Conservation (phyloP, 495 filamentous ascomycete species). For the Aspergillus saccharolyticus region DNA sequence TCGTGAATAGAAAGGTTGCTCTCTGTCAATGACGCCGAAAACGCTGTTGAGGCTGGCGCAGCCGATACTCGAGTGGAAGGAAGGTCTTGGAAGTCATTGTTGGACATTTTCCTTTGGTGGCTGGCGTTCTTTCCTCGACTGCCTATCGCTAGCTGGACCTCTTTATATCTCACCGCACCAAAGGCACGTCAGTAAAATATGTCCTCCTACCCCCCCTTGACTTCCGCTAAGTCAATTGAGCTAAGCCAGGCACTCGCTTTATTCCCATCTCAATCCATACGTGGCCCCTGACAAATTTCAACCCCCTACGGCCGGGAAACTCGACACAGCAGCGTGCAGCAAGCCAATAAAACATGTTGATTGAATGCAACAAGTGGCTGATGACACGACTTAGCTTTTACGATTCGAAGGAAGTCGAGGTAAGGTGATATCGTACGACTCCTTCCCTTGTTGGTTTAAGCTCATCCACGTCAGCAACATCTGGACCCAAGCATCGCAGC, state of each 20-base stretch:
- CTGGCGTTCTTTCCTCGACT: neutral
- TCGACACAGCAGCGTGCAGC: neutral
- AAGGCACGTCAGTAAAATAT: neutral
- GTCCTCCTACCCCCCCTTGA: neutral
- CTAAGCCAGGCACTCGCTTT: neutral
- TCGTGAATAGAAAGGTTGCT: neutral
- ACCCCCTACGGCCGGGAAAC: neutral
- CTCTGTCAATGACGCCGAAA: neutral
- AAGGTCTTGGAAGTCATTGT: neutral
- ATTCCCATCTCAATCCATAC: neutral
- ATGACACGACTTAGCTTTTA: neutral
- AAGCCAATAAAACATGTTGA: neutral
- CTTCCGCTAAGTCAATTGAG: neutral
- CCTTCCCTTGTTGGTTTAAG: neutral
- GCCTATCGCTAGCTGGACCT: neutral
- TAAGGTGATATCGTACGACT: neutral
- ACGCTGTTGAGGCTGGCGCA: neutral
- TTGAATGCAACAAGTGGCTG: neutral
- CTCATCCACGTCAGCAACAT: neutral
- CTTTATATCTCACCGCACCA: neutral
- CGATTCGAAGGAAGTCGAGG: neutral
- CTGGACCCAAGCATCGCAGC: neutral
- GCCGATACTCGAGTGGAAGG: neutral
- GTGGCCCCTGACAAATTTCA: neutral
- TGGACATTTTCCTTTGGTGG: neutral